These are phyloP conservation scores for Daldinia concentrica DNA, from an alignment of 495 filamentous ascomycete species.

Conservation along the genomic window DNA sequence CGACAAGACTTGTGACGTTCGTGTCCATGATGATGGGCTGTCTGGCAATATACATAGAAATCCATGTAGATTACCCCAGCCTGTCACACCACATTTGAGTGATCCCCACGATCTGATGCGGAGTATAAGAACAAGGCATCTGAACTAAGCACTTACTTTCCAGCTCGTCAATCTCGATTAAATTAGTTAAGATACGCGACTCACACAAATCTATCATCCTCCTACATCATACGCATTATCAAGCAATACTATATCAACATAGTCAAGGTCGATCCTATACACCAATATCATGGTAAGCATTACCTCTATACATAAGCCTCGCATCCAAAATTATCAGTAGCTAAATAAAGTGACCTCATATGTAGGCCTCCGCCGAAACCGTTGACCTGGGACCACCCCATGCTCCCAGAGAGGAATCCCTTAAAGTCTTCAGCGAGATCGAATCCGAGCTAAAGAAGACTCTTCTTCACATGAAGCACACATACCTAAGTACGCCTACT, in stretches of 20 bases:
- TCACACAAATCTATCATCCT: neutral
- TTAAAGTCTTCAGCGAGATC: slow-evolving; percentile 60
- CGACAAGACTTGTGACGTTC: slow-evolving; percentile 12
- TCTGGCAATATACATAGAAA: neutral
- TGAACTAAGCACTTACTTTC: slow-evolving; percentile 10
- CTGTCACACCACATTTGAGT: slow-evolving; percentile 33
- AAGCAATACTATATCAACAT: no score
- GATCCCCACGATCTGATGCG: slow-evolving; percentile 15
- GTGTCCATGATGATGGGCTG: slow-evolving; percentile 22
- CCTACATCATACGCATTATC: neutral
- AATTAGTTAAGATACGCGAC: neutral
- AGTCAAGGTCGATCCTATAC: no score
- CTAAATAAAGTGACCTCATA: neutral
- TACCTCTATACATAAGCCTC: neutral
- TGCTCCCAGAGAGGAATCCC: slow-evolving; percentile 60
- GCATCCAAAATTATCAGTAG: neutral
- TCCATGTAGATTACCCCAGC: slow-evolving; percentile 11
- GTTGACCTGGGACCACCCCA: slow-evolving; percentile 59
- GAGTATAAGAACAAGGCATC: slow-evolving; percentile 22
- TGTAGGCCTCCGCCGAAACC: slow-evolving; percentile 64
- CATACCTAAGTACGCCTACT: slow-evolving; percentile 41
- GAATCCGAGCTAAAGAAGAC: slow-evolving; percentile 59
- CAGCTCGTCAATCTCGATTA: slow-evolving; percentile 1
- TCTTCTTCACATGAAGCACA: slow-evolving; percentile 61
- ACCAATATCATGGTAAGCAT: slow-evolving; percentile 38